These are phyloP conservation scores for Boletus speciosus DNA, from an alignment of 768 basidiomycete genomes.

Conservation along the genomic window DNA sequence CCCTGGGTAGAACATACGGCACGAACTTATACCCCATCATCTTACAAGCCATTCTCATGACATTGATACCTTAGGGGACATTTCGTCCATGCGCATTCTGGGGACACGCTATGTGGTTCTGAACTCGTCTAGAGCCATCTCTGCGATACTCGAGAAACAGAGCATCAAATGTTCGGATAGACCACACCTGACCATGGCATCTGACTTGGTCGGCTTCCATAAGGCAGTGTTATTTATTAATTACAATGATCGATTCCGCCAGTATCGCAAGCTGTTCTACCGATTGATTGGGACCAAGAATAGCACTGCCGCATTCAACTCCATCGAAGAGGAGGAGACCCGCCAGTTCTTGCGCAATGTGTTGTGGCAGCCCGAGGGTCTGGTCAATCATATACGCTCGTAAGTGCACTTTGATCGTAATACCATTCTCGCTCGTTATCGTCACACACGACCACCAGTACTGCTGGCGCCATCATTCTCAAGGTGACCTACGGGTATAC, in stretches of 20 bases:
- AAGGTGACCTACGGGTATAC: slow-evolving; percentile 41
- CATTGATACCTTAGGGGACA: slow-evolving; percentile 22
- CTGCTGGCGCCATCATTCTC: slow-evolving; percentile 31
- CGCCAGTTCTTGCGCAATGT: slow-evolving; percentile 17
- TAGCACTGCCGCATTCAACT: slow-evolving; percentile 7
- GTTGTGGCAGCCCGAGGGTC: slow-evolving; percentile 8
- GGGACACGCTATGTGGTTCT: slow-evolving; percentile 49
- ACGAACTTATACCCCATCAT: slow-evolving; percentile 3
- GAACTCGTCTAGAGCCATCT: slow-evolving; percentile 42
- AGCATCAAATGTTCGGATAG: slow-evolving; percentile 48
- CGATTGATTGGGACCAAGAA: slow-evolving; percentile 12
- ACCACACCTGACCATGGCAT: slow-evolving; percentile 16
- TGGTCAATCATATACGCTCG: slow-evolving; percentile 23
- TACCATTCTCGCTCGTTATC: background rate
- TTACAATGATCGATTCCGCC: slow-evolving; percentile 10
- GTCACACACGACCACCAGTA: background rate
- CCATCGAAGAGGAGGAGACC: slow-evolving; percentile 19
- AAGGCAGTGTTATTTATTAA: slow-evolving; percentile 6
- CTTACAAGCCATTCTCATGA: background rate
- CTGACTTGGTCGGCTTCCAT: slow-evolving; percentile 19
- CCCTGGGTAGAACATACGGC: slow-evolving; percentile 54
- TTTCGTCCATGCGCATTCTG: slow-evolving; percentile 29
- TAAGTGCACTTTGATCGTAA: slow-evolving; percentile 1
- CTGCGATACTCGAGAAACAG: slow-evolving; percentile 52
- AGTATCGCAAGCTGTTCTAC: slow-evolving; percentile 14